phyloP scores from a whole-genome alignment of 768 basidiomycete species.

The Tricholoma hemisulphureum region DNA sequence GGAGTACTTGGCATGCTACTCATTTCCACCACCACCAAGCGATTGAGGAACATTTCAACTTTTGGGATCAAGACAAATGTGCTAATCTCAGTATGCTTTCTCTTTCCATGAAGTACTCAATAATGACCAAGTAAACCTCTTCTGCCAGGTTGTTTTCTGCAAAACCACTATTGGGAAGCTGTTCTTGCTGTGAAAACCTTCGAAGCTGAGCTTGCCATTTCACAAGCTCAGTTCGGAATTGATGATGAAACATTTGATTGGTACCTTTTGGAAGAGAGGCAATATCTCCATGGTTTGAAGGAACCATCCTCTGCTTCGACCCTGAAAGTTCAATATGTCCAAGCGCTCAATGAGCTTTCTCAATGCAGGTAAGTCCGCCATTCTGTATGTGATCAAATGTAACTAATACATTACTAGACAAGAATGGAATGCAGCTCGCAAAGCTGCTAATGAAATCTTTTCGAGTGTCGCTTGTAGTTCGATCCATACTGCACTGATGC shows the following conservation, averaged over 20 bases:
- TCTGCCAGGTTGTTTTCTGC: background rate
- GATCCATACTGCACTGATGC: background rate
- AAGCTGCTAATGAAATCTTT: no score
- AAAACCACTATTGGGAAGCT: background rate
- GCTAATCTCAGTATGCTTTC: no score
- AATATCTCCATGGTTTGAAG: background rate
- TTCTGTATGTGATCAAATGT: no score
- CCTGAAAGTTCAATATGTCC: background rate
- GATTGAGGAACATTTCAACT: conserved; percentile 10
- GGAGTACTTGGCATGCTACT: conserved; percentile 7
- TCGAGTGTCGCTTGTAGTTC: no score
- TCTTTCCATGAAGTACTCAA: no score
- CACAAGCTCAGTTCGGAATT: background rate
- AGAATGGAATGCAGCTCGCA: background rate
- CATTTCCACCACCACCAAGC: conserved; percentile 18
- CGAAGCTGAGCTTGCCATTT: background rate
- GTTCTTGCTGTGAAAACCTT: background rate
- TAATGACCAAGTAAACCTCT: background rate
- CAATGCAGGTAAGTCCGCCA: no score
- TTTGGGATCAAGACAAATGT: background rate
- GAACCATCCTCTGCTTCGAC: background rate
- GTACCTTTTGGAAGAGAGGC: background rate
- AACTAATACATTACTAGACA: background rate
- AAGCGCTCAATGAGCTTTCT: background rate
- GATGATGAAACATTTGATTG: background rate